phyloP scores from a whole-genome alignment of 306 rosid genomes.

The Sophora flavescens region DNA sequence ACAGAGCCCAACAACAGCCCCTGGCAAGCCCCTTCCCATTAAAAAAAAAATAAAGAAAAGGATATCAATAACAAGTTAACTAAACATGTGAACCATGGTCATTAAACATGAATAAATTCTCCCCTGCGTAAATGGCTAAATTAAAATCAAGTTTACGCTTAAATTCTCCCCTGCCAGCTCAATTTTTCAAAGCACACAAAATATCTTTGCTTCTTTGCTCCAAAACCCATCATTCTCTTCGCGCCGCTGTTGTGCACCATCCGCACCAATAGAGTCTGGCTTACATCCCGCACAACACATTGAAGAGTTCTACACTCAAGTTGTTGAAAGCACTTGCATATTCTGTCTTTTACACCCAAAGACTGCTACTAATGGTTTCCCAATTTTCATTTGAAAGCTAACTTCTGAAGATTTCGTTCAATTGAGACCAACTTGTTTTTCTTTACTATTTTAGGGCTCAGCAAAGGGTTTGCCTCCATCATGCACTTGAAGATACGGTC shows the following conservation, averaged over 20 bases:
- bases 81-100: too few relatives aligned
- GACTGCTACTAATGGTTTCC: not conserved
- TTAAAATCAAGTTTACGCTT: too few relatives aligned
- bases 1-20: slow-evolving; percentile 3
- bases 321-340: slow-evolving; percentile 51
- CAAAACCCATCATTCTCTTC: too few relatives aligned
- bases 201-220: too few relatives aligned
- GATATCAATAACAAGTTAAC: slow-evolving; percentile 1
- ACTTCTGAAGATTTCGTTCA: slow-evolving; percentile 15
- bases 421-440: not conserved
- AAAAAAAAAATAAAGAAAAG: not conserved
- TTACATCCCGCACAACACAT: slow-evolving; percentile 54
- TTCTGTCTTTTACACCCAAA: not conserved
- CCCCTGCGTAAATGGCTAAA: too few relatives aligned
- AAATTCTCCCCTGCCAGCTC: too few relatives aligned
- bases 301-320: slow-evolving; percentile 55
- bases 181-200: too few relatives aligned
- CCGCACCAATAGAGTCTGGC: too few relatives aligned
- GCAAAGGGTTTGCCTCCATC: slow-evolving; percentile 70
- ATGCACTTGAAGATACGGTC: slow-evolving; percentile 70
- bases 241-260: too few relatives aligned
- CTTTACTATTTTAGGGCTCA: slow-evolving; percentile 56
- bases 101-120: too few relatives aligned
- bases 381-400: slow-evolving; percentile 2
- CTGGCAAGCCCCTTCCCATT: not conserved